Base-by-base conservation (phyloP, 129 eudicot genomes). In the Flaveria robusta region DNA sequence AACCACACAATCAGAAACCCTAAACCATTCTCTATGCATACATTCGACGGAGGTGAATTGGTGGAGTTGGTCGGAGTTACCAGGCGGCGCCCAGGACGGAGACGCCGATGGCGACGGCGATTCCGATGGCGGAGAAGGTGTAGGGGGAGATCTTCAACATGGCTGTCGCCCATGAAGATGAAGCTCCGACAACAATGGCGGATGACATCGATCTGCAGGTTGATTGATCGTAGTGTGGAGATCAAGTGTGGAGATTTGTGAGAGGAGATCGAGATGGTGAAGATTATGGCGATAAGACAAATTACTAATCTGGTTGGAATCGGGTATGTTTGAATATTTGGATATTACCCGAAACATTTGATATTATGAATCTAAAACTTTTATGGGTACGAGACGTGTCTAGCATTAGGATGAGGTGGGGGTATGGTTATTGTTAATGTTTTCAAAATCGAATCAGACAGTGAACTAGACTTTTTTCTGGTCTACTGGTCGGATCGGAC, bases 31-130 rank as follows among this genome's bases (percentile, higher is more conserved):
- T 41, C 2, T 27, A 11, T 5, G 9, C 34, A 66, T 10, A 60
- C 12, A 26, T 1, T 63, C 16, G 13, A 24, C 15, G 5, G 55
- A 66, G 20, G 23, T 50, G 50, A 22, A 22, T 9, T 23, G 7
- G 20, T 5, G 29, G 11, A 42, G 56, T 68, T 54, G 56, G 34
- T 19, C 19, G 3, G 39, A 27, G 18, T 56, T 70, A 78, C 96
- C 96, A 90, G 71, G 96, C 96, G 60, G 96, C 96, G 62, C 96
- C 96, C 63, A 90, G 77, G 62, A 90, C 96, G 19, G 96, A 90
- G 49, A 90, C 88, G 81, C 96, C 96, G 68, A 90, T 90, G n/a
- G 92, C 80, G n/a, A 90, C 59, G 60, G 96, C 92, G 75, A 90
- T 90, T 3, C 96, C 96, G 58, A 90, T 74, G 83, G 96, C 92